phyloP scores from a whole-genome alignment of 129 eudicot species.

The Artemisia tridentata region DNA sequence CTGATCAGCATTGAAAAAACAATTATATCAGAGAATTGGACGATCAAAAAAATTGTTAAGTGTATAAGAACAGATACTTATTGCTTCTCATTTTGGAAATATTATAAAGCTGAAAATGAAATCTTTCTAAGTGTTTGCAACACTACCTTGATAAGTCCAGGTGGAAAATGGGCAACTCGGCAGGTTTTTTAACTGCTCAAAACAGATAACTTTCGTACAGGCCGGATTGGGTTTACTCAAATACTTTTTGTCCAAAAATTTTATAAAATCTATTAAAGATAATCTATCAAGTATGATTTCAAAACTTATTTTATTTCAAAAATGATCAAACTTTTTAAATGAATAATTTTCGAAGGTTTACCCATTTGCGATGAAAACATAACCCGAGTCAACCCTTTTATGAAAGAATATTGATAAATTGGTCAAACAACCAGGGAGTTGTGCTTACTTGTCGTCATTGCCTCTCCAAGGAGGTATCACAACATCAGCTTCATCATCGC shows the following conservation, averaged over 20 bases:
- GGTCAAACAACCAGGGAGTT: conserved; percentile 9
- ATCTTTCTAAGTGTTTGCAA: too few relatives aligned
- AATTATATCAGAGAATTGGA: conserved; percentile 20
- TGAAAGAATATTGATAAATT: conserved; percentile 17
- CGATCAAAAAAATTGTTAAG: conserved; percentile 16
- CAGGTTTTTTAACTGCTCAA: too few relatives aligned
- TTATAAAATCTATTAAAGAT: neutral
- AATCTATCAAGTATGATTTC: neutral
- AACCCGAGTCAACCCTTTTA: neutral
- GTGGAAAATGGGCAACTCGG: neutral
- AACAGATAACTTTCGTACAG: neutral
- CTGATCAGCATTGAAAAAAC: conserved; percentile 34
- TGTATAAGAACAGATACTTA: neutral
- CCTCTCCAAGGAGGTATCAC: conserved; percentile 36
- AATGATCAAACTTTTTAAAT: neutral
- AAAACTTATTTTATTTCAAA: neutral
- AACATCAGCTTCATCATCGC: conserved; percentile 94
- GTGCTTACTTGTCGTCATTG: conserved; percentile 51
- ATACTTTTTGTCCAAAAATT: neutral
- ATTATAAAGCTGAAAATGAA: too few relatives aligned
- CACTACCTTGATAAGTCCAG: too few relatives aligned
- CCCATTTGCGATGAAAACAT: neutral
- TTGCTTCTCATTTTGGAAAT: too few relatives aligned
- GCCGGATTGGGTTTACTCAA: neutral
- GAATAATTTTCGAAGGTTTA: neutral